Evolutionary conservation across 2,329 filamentous ascomycete genomes (phyloP).

Genomic region (Tothia fuscella): DNA sequence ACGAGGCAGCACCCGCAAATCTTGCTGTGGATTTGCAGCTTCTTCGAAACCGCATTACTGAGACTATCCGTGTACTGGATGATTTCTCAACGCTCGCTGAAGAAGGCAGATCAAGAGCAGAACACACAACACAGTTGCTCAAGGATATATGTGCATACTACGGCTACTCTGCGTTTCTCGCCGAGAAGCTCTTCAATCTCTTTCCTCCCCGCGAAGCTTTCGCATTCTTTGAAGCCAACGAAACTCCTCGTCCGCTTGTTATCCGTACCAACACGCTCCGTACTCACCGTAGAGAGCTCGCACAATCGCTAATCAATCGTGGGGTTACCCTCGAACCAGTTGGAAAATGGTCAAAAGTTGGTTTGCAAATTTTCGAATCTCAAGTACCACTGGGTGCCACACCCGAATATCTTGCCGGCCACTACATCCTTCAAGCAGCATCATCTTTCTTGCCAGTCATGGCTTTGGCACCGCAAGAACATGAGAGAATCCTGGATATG

Average conservation of each 20-base stretch:
- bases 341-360: slow-evolving; percentile 97
- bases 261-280: slow-evolving; percentile 94
- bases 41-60: slow-evolving; percentile 77
- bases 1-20: slow-evolving; percentile 44
- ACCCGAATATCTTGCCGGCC: slow-evolving; percentile 90
- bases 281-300: slow-evolving; percentile 64
- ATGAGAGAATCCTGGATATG: slow-evolving; percentile 89
- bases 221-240: slow-evolving; percentile 98
- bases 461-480: slow-evolving; percentile 86
- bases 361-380: slow-evolving; percentile 90
- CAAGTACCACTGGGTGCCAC: slow-evolving; percentile 82
- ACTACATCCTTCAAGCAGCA: slow-evolving; percentile 96
- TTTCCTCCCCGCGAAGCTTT: slow-evolving; percentile 91
- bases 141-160: slow-evolving; percentile 95
- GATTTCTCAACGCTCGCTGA: slow-evolving; percentile 76
- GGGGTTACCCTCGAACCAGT: slow-evolving; percentile 94
- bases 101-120: slow-evolving; percentile 66
- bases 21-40: slow-evolving; percentile 85
- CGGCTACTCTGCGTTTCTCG: slow-evolving; percentile 88
- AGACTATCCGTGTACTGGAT: slow-evolving; percentile 82
- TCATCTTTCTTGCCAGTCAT: slow-evolving; percentile 96
- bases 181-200: slow-evolving; percentile 85
- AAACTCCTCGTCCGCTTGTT: slow-evolving; percentile 83
- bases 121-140: slow-evolving; percentile 77
- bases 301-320: slow-evolving; percentile 87